Percentiles rank a stretch among this genome's conserved stretches.
phyloP scores from a whole-genome alignment of 768 basidiomycete genomes.

The Cubamyces lactineus region DNA sequence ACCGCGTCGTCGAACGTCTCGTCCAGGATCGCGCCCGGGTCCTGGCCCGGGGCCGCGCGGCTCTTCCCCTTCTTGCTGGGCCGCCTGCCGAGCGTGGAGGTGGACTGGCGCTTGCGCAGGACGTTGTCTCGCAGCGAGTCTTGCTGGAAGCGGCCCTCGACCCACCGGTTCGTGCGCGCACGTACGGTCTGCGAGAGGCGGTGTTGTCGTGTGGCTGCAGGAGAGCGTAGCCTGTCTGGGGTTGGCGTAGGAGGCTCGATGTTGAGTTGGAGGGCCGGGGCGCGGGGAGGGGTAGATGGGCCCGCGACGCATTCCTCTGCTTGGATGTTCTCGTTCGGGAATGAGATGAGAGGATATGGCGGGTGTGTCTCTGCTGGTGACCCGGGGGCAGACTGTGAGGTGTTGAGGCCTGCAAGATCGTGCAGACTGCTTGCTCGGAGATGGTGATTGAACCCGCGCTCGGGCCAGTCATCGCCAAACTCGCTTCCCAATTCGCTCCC shows the following conservation, averaged over 20 bases:
- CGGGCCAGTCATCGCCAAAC: conserved; percentile 49
- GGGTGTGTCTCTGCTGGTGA: conserved; percentile 13
- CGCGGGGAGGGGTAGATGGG: conserved; percentile 22
- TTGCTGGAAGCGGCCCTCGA: conserved; percentile 52
- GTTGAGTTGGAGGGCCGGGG: conserved; percentile 26
- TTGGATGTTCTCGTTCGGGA: neutral
- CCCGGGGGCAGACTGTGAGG: conserved; percentile 22
- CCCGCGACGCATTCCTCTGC: conserved; percentile 6
- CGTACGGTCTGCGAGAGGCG: conserved; percentile 55
- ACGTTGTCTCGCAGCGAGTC: neutral
- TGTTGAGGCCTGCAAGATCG: conserved; percentile 40
- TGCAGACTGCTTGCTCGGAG: conserved; percentile 59
- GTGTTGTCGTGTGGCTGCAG: conserved; percentile 26
- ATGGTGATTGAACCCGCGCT: conserved; percentile 44
- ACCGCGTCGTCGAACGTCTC: conserved; percentile 32
- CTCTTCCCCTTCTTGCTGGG: conserved; percentile 10
- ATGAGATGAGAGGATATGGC: neutral
- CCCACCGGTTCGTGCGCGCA: conserved; percentile 62
- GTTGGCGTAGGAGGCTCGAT: conserved; percentile 34
- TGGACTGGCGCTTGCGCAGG: conserved; percentile 11
- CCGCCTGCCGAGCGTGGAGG: neutral
- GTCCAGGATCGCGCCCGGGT: conserved; percentile 20
- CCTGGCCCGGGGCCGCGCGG: conserved; percentile 1
- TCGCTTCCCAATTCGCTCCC: conserved; percentile 63
- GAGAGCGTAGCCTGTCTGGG: conserved; percentile 23